Evolutionary conservation across 345 rosid species (phyloP).

Genomic region (Ailanthus altissimus): DNA sequence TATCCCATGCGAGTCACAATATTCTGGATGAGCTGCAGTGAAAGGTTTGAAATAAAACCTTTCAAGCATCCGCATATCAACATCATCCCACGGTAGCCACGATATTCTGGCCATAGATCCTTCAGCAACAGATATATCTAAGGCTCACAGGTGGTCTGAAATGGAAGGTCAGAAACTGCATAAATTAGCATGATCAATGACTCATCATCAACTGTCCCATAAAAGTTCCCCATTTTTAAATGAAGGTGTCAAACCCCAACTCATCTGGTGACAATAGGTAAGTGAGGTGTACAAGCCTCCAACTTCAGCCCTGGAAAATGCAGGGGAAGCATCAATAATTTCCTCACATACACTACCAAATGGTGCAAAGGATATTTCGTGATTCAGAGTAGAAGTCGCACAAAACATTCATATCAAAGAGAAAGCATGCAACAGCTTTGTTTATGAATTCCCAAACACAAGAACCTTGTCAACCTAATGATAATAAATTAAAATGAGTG

Average conservation of each 20-base stretch:
- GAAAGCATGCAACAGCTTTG: slow-evolving; percentile 11
- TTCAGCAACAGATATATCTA: slow-evolving; percentile 30
- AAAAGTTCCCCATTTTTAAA: slow-evolving; percentile 24
- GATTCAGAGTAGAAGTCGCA: slow-evolving; percentile 15
- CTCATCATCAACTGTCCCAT: slow-evolving; percentile 15
- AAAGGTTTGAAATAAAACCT: slow-evolving; percentile 32
- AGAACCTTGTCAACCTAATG: neutral
- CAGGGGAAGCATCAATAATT: slow-evolving; percentile 43
- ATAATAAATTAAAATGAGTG: neutral
- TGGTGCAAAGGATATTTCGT: slow-evolving; percentile 15
- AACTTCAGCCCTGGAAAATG: slow-evolving; percentile 48
- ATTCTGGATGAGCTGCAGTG: slow-evolving; percentile 26
- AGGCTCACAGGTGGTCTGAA: slow-evolving; percentile 32
- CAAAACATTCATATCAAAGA: slow-evolving; percentile 13
- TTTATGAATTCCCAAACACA: slow-evolving; percentile 5
- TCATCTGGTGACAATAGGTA: slow-evolving; percentile 33
- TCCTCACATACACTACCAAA: slow-evolving; percentile 25
- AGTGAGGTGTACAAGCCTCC: slow-evolving; percentile 38
- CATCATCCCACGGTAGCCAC: slow-evolving; percentile 34
- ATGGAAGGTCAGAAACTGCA: slow-evolving; percentile 24
- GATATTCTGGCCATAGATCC: slow-evolving; percentile 27
- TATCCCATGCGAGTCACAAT: slow-evolving; percentile 33
- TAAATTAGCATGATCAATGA: slow-evolving; percentile 22
- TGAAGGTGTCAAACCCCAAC: slow-evolving; percentile 33
- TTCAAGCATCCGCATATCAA: slow-evolving; percentile 24